Base-by-base conservation (phyloP, 192 early-diverging fungal genomes). In the Gryganskiella cystojenkinii region DNA sequence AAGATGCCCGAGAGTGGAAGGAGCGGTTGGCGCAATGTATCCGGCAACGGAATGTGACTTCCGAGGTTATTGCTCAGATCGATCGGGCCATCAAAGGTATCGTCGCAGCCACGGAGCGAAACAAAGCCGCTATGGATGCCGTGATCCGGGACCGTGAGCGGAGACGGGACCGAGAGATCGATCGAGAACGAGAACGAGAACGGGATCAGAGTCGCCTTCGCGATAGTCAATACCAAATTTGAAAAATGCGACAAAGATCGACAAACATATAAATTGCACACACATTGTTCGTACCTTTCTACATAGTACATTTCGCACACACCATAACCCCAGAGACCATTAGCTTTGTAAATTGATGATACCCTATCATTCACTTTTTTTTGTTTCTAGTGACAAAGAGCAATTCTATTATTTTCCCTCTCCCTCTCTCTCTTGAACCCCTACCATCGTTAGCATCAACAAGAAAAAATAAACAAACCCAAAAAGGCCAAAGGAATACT, bases 1-100 rank as follows among this genome's bases (percentile, higher is more conserved):
- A 64, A 22, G 74, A 81, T 33, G 49, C 66, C 3, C 61, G 70
- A 19, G 65, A 73, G 58, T 81, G 71, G 56, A 81, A 75, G 42
- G 80, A 74, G 52, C 42, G 68, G 51, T 46, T 84, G 7, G 66
- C 74, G 0, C 74, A 78, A 35, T 64, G 64, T 14, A 69, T 78
- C 15, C 74, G 74, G 10, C 68, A 65, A 4, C 66, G 74, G 1
- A 78, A 78, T 24, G 30, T 61, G 54, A 78, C 66, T 33, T 50
- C 74, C 3, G 74, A 78, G 43, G 54, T 54, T 6, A 69, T 78
- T 61, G 65, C 55, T 6, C 43, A 65, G 19, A 60, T 78, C 13
- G 74, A 78, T 14, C 54, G 60, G 4, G 44, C 74, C 13, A 69
- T 78, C 59, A 68, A 69, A n/a, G 74, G 74, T 0, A 78, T 78